Evolutionary conservation across 176 grass and related monocot species (phyloP).

Genomic region (Themeda triandra): DNA sequence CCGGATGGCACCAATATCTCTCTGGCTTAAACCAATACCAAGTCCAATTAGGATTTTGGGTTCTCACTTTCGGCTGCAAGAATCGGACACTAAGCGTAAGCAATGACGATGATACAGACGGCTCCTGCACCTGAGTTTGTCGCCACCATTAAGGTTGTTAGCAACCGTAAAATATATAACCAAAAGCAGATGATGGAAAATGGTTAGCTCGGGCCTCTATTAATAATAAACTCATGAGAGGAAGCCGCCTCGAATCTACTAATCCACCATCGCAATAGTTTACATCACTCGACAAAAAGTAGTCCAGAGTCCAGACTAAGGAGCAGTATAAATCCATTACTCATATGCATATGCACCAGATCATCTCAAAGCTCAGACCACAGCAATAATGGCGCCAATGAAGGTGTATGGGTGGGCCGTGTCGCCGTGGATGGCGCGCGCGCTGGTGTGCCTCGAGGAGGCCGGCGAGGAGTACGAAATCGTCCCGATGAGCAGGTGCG

Average conservation of each 20-base stretch:
- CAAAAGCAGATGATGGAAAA: neutral
- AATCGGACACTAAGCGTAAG: neutral
- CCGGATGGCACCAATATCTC: too few species aligned
- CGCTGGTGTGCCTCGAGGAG: slow-evolving; percentile 53
- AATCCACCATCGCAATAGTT: neutral
- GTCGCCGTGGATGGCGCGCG: slow-evolving; percentile 40
- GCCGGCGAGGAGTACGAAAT: slow-evolving; percentile 44
- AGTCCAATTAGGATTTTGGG: too few species aligned
- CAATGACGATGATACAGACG: slow-evolving; percentile 7
- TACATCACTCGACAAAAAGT: neutral
- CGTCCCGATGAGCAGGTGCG: slow-evolving; percentile 27
- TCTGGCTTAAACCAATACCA: too few species aligned
- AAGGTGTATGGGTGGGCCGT: slow-evolving; percentile 46
- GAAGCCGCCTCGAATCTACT: neutral
- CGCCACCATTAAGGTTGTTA: neutral
- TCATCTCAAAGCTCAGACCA: neutral
- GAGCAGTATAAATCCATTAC: neutral
- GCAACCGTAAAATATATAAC: neutral
- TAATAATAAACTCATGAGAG: neutral
- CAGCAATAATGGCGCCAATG: slow-evolving; percentile 23
- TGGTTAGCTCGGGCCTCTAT: neutral
- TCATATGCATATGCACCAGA: neutral
- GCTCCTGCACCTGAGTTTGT: neutral
- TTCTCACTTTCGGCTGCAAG: neutral
- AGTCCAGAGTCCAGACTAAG: too few species aligned